Evolutionary conservation across 2,329 filamentous ascomycete genomes (phyloP).

Genomic region (Paraphoma chrysanthemicola): DNA sequence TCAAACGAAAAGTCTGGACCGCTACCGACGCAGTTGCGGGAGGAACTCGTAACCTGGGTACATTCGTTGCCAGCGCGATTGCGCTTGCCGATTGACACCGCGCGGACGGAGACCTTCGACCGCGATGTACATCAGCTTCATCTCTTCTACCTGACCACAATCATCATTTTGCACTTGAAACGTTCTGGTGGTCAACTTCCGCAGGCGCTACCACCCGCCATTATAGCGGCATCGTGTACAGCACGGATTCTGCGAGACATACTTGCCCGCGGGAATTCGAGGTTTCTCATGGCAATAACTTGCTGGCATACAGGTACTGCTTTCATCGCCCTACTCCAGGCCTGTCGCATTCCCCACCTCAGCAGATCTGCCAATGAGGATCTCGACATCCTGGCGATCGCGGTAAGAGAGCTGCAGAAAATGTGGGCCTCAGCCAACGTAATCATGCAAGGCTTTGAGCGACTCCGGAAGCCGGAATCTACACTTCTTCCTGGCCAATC

Average conservation of each 20-base stretch:
- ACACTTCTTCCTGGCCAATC: not conserved
- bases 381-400: slow-evolving; percentile 21
- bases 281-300: slow-evolving; percentile 32
- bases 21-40: slow-evolving; percentile 19
- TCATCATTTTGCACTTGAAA: slow-evolving; percentile 29
- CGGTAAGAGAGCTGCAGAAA: slow-evolving; percentile 26
- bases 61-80: slow-evolving; percentile 22
- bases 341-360: slow-evolving; percentile 25
- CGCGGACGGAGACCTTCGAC: slow-evolving; percentile 22
- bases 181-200: slow-evolving; percentile 27
- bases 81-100: slow-evolving; percentile 18
- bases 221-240: slow-evolving; percentile 29
- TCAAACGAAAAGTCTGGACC: slow-evolving; percentile 11
- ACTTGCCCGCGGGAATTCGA: slow-evolving; percentile 27
- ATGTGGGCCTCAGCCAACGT: slow-evolving; percentile 35
- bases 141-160: slow-evolving; percentile 30
- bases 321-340: slow-evolving; percentile 29
- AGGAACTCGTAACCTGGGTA: slow-evolving; percentile 26
- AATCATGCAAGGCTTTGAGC: slow-evolving; percentile 24
- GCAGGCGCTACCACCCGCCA: slow-evolving; percentile 28
- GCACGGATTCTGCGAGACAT: slow-evolving; percentile 28
- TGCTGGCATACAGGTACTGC: slow-evolving; percentile 32
- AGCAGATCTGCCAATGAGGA: slow-evolving; percentile 24
- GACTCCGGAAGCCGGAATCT: slow-evolving; percentile 18
- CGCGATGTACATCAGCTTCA: slow-evolving; percentile 31